These are phyloP conservation scores for Solanum piurae DNA, from an alignment of 257 asterid species.

Conservation along the genomic window DNA sequence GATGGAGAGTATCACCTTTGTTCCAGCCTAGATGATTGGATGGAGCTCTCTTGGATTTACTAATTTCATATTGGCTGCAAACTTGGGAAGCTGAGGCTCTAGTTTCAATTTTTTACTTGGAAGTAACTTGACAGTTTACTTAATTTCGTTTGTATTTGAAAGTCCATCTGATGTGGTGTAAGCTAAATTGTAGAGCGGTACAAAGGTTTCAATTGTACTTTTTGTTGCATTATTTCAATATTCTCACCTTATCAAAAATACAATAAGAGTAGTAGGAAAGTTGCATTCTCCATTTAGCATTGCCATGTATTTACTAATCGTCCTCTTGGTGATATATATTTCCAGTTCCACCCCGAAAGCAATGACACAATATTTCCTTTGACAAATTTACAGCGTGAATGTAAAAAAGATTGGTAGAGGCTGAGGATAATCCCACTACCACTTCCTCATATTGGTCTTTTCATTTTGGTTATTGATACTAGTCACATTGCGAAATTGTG, in stretches of 20 bases:
- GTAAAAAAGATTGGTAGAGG: background rate
- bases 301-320: background rate
- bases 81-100: background rate
- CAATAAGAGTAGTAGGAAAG: background rate
- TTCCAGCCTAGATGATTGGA: slow-evolving; percentile 33
- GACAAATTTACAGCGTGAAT: background rate
- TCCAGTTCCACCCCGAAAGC: slow-evolving; percentile 43
- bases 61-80: background rate
- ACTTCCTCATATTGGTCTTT: too few relatives aligned
- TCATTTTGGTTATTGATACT: too few relatives aligned
- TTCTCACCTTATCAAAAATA: background rate
- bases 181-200: background rate
- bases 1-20: slow-evolving; percentile 54
- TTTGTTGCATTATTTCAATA: background rate
- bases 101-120: background rate
- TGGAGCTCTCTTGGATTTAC: background rate
- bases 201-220: background rate
- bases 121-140: background rate
- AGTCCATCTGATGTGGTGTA: background rate
- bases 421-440: background rate
- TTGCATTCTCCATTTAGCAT: background rate
- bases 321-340: background rate
- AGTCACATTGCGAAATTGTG: too few relatives aligned
- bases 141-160: background rate
- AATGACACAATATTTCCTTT: slow-evolving; percentile 56